Evolutionary conservation across 441 rosid species (phyloP), one percentile per base, ranked within the genome.

Genomic region (Erodium texanum): DNA sequence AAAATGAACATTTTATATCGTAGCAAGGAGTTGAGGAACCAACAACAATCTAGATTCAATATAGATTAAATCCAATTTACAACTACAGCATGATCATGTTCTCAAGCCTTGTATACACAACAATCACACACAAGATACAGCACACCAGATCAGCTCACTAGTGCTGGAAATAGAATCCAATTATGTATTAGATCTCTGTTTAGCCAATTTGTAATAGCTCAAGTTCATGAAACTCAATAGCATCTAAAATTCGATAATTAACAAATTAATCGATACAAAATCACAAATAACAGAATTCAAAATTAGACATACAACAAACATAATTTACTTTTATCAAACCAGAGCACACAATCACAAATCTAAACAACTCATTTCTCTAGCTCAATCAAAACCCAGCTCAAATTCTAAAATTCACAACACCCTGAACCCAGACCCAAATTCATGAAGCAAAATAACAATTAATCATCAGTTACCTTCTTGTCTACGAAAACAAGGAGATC

Each of bases 401-500:
- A 16, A 62, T 64, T 18, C 52, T 58, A 50, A 36, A 16, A 70
- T 32, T 23, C 29, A 3, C 14, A 65, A 1, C 8, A 70, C 10
- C 70, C 9, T 1, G 4, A 27, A 11, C 38, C 41, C 62, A 15
- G 12, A 41, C 11, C n/a, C 18, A 29, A 36, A 54, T 50, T 32
- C 12, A 7, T 69, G 58, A n/a, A 52, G 20, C 20, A 52, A 11
- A 24, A 41, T 1, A 7, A n/a, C n/a, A n/a, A n/a, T n/a, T n/a
- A n/a, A 34, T 18, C 0, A n/a, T 66, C 7, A 11, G 3, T 2
- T 71, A 89, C 95, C 97, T 93, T 90, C 54, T 78, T 63, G 74
- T 90, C 99, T 15, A 86, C 75, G 74, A 83, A 88, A 52, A 80
- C 73, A 18, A 93, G 98, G 67, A 87, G 75, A 77, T 82, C 69